These are phyloP conservation scores for Pseudognaphalium luteoalbum DNA, from an alignment of 129 eudicot genomes.

Conservation along the genomic window DNA sequence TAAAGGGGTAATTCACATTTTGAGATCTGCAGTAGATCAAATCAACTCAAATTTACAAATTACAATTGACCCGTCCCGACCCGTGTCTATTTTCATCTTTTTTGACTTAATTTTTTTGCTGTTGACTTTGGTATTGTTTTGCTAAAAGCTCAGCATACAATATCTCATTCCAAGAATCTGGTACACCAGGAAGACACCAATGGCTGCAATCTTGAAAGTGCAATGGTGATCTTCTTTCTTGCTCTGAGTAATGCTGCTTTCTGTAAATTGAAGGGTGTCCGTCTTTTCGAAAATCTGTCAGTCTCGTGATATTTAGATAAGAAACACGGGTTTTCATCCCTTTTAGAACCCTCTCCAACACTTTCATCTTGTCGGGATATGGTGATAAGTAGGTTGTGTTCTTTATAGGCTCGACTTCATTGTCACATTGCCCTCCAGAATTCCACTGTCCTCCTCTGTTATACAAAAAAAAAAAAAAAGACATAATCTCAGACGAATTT, in stretches of 20 bases:
- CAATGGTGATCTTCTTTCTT: slow-evolving; percentile 46
- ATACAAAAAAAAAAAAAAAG: background rate
- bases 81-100: slow-evolving; percentile 16
- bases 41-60: slow-evolving; percentile 14
- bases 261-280: slow-evolving; percentile 91
- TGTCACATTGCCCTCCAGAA: slow-evolving; percentile 87
- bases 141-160: slow-evolving; percentile 69
- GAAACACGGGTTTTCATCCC: slow-evolving; percentile 71
- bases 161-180: slow-evolving; percentile 92
- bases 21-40: slow-evolving; percentile 16
- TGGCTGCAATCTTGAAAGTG: slow-evolving; percentile 88
- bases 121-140: slow-evolving; percentile 39
- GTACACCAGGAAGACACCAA: slow-evolving; percentile 99
- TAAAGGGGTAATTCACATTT: slow-evolving; percentile 37
- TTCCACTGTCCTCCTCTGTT: slow-evolving; percentile 98
- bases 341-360: slow-evolving; percentile 60
- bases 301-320: slow-evolving; percentile 67
- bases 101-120: slow-evolving; percentile 30
- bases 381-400: slow-evolving; percentile 60
- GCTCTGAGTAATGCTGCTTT: slow-evolving; percentile 46
- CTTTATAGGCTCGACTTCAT: slow-evolving; percentile 76
- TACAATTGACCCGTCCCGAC: background rate
- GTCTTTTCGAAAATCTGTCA: slow-evolving; percentile 86
- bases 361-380: slow-evolving; percentile 82
- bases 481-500: slow-evolving; percentile 2